Evolutionary conservation across 2,329 filamentous ascomycete genomes (phyloP).

Genomic region (Claviceps cyperi): DNA sequence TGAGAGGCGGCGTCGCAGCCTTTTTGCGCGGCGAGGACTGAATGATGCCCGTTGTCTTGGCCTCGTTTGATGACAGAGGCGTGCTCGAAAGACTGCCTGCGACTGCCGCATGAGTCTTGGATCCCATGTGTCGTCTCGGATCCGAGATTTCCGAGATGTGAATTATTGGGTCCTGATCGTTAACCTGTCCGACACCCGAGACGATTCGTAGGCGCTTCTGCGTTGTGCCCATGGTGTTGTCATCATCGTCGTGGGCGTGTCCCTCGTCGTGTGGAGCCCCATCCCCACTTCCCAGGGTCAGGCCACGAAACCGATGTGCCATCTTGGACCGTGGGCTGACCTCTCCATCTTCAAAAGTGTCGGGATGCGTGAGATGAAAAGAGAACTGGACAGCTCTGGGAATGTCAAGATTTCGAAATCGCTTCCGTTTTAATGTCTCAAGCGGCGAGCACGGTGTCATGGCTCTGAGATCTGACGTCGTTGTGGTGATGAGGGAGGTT

Average conservation of each 20-base stretch:
- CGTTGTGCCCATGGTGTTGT: conserved; percentile 8
- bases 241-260: conserved; percentile 10
- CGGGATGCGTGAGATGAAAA: conserved; percentile 24
- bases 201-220: conserved; percentile 6
- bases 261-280: conserved; percentile 20
- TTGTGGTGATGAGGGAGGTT: conserved; percentile 1
- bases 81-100: neutral
- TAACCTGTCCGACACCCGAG: conserved; percentile 2
- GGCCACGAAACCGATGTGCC: conserved; percentile 35
- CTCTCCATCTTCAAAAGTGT: conserved; percentile 29
- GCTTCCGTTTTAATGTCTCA: conserved; percentile 32
- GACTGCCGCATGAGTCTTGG: neutral
- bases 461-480: neutral
- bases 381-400: conserved; percentile 28
- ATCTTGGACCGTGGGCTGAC: conserved; percentile 39
- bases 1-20: conserved; percentile 25
- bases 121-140: neutral
- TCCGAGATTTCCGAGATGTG: neutral
- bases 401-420: conserved; percentile 19
- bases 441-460: conserved; percentile 10
- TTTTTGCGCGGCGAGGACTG: conserved; percentile 21
- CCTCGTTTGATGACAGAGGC: neutral
- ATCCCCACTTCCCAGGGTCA: conserved; percentile 33
- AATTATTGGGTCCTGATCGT: neutral
- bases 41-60: conserved; percentile 7